Conservation (phyloP, 768 basidiomycete genomes). For the Leccinellum luteum region DNA sequence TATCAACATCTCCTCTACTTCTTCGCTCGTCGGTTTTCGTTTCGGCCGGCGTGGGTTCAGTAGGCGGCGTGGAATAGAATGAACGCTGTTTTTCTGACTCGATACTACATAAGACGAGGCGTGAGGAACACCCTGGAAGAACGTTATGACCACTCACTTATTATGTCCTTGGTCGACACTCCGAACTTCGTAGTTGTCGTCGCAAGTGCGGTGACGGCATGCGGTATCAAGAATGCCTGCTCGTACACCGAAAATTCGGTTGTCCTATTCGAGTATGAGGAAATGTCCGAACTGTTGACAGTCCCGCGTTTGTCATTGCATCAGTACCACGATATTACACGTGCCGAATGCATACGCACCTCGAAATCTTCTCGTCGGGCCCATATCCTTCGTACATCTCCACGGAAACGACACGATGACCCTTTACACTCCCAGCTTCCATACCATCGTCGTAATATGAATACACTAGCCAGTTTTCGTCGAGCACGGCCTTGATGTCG, state of each 20-base stretch:
- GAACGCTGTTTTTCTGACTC: conserved; percentile 68
- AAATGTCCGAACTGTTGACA: conserved; percentile 46
- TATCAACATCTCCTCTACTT: conserved; percentile 82
- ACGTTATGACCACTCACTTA: conserved; percentile 52
- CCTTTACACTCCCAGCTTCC: conserved; percentile 51
- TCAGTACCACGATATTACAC: background rate
- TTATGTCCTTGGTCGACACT: conserved; percentile 80
- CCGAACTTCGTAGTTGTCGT: conserved; percentile 86
- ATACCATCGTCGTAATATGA: conserved; percentile 70
- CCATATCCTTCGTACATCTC: conserved; percentile 83
- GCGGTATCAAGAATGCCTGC: conserved; percentile 68
- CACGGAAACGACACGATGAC: conserved; percentile 73
- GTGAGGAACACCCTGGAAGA: background rate
- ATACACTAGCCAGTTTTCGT: conserved; percentile 94
- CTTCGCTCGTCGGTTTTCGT: conserved; percentile 70
- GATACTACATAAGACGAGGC: conserved; percentile 54
- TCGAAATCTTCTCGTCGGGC: conserved; percentile 66
- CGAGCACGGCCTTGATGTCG: conserved; percentile 64
- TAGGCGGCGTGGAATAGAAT: conserved; percentile 66
- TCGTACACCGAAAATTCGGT: conserved; percentile 58
- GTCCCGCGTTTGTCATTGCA: background rate
- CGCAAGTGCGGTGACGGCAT: conserved; percentile 64
- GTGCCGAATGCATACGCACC: conserved; percentile 44
- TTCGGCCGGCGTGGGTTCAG: conserved; percentile 83
- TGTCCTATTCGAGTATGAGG: conserved; percentile 53